Percentiles rank a stretch among this genome's conserved stretches.
phyloP scores from a whole-genome alignment of 2,329 filamentous ascomycete genomes.

The Aspergillus quadrilineatus region DNA sequence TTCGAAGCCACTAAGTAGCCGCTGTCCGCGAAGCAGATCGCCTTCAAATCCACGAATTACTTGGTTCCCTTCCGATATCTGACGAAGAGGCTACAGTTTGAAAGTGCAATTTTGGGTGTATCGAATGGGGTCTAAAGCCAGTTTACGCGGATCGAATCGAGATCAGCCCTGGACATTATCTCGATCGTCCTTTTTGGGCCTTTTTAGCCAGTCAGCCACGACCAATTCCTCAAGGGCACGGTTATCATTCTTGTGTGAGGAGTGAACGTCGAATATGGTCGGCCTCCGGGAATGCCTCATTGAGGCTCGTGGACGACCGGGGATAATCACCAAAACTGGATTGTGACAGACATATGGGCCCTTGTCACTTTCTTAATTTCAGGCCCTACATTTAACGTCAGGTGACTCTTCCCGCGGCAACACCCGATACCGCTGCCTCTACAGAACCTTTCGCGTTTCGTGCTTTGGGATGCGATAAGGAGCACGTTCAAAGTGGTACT shows the following conservation, averaged over 20 bases:
- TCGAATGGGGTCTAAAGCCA: not conserved
- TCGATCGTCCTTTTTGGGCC: not conserved
- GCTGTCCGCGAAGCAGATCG: not conserved
- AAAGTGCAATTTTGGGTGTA: not conserved
- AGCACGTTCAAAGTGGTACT: not conserved
- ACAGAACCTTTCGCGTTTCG: not conserved
- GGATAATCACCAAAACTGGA: not conserved
- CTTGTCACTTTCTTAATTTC: not conserved
- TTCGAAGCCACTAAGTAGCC: constrained; percentile 13
- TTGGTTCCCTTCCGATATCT: not conserved
- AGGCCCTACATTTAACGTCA: not conserved
- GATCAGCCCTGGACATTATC: not conserved
- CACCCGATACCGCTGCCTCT: not conserved
- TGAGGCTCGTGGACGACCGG: not conserved
- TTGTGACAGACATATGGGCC: not conserved
- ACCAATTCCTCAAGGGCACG: not conserved
- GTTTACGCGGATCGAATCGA: not conserved
- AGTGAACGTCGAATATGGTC: not conserved
- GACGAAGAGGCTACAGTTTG: not conserved
- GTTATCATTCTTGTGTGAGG: not conserved
- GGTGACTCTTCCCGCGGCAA: not conserved
- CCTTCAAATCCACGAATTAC: not conserved
- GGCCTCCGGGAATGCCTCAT: not conserved
- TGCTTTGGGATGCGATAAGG: not conserved
- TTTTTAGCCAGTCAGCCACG: not conserved